These are phyloP conservation scores for Oryza meyeriana DNA, from an alignment of 176 grass and related monocot species.

Conservation along the genomic window DNA sequence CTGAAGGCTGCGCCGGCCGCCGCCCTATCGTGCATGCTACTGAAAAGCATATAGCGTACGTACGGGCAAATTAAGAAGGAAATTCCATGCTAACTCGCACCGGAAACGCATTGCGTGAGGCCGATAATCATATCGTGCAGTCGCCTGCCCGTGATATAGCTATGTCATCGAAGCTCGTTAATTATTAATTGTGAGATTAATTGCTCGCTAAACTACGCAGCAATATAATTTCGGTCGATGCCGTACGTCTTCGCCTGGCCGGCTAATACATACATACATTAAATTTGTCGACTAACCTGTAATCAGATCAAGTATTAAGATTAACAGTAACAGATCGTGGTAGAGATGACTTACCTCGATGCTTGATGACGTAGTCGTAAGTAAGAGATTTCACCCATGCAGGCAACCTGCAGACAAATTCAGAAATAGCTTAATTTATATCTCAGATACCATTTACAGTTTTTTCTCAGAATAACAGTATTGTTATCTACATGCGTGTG, in stretches of 20 bases:
- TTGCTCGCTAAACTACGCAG: background rate
- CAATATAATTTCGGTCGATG: background rate
- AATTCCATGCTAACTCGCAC: conserved; percentile 23
- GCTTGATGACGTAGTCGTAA: conserved; percentile 75
- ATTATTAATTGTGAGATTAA: background rate
- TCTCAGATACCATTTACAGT: background rate
- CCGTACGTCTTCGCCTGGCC: too few species aligned
- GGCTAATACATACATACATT: too few species aligned
- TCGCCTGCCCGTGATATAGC: conserved; percentile 16
- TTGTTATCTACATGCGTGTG: background rate
- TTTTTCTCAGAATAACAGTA: background rate
- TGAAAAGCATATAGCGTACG: conserved; percentile 21
- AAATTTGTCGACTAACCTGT: too few species aligned
- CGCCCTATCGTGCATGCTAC: conserved; percentile 22
- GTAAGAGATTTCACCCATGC: conserved; percentile 39
- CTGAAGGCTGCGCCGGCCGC: background rate
- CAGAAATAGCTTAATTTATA: background rate
- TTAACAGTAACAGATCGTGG: background rate
- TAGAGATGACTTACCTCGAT: conserved; percentile 45
- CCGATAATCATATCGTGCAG: background rate
- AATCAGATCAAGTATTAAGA: too few species aligned
- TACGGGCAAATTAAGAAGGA: conserved; percentile 3
- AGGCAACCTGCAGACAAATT: conserved; percentile 10
- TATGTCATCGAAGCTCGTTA: background rate
- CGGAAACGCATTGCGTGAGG: conserved; percentile 33